phyloP scores from a whole-genome alignment of 31 red algal genomes.

The Asparagopsis taxiformis region DNA sequence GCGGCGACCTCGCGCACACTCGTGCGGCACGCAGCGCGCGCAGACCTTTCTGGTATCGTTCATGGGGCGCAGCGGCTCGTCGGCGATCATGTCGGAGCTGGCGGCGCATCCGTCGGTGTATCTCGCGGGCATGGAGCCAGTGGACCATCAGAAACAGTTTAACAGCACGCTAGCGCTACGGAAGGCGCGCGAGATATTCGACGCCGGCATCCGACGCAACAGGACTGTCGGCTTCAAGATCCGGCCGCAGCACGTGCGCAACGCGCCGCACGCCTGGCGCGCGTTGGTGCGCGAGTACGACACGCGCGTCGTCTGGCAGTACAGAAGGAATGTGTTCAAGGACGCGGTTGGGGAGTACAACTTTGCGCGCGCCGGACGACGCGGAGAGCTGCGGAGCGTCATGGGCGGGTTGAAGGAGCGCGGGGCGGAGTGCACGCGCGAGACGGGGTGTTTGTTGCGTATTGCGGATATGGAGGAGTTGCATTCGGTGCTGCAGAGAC shows the following conservation, averaged over 20 bases:
- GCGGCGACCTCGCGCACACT: no score
- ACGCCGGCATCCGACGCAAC: slow-evolving; percentile 37
- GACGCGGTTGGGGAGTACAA: slow-evolving; percentile 76
- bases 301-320: slow-evolving; percentile 64
- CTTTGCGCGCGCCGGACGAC: slow-evolving; percentile 56
- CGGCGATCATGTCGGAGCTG: slow-evolving; percentile 62
- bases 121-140: slow-evolving; percentile 45
- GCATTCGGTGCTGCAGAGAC: no score
- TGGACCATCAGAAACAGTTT: slow-evolving; percentile 53
- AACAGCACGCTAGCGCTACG: slow-evolving; percentile 36
- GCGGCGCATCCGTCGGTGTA: slow-evolving; percentile 43
- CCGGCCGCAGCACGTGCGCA: slow-evolving; percentile 57
- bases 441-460: no score
- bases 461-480: no score
- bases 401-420: no score
- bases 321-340: slow-evolving; percentile 65
- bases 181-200: slow-evolving; percentile 43
- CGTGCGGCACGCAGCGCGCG: no score
- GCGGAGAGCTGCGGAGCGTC: slow-evolving; percentile 39
- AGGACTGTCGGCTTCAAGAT: slow-evolving; percentile 80
- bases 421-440: no score
- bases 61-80: slow-evolving; percentile 75
- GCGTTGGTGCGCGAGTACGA: slow-evolving; percentile 52
- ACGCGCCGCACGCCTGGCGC: slow-evolving; percentile 33
- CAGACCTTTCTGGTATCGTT: slow-evolving; percentile 73